Evolutionary conservation across 1,284 basidiomycete species (phyloP).

Genomic region (Fomitopsis betulina): DNA sequence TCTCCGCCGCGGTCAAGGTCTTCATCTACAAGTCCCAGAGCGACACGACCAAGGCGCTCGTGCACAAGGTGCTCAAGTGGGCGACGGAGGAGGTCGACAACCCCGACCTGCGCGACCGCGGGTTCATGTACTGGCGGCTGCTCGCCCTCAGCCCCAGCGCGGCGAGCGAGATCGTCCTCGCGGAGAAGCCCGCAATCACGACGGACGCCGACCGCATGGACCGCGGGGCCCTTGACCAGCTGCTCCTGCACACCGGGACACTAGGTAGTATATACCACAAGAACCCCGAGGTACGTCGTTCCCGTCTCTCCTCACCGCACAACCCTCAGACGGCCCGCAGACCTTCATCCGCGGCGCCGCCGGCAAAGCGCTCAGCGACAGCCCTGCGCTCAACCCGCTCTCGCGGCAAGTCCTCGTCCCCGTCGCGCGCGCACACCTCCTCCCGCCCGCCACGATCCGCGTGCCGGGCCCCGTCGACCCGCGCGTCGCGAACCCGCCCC

Average conservation of each 20-base stretch:
- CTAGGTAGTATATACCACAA: constrained; percentile 86
- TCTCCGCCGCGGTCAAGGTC: constrained; percentile 95
- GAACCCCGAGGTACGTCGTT: constrained; percentile 68
- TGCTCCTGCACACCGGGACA: constrained; percentile 79
- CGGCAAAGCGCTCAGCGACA: constrained; percentile 70
- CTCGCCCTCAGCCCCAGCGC: constrained; percentile 90
- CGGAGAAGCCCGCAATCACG: constrained; percentile 95
- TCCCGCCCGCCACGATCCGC: constrained; percentile 42
- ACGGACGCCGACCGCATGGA: constrained; percentile 98
- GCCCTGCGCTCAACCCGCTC: constrained; percentile 71
- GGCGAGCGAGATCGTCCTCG: constrained; percentile 89
- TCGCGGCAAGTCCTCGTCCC: constrained; percentile 71
- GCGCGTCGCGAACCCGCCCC: constrained; percentile 3
- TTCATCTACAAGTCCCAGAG: constrained; percentile 90
- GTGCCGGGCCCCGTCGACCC: constrained; percentile 60
- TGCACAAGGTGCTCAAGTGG: constrained; percentile 95
- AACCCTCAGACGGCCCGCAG: constrained; percentile 30
- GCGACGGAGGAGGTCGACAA: constrained; percentile 97
- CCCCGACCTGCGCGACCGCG: constrained; percentile 93
- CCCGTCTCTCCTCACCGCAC: neutral
- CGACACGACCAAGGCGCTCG: constrained; percentile 84
- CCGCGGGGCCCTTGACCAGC: constrained; percentile 87
- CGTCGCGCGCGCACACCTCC: constrained; percentile 41
- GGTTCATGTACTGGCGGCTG: constrained; percentile 99
- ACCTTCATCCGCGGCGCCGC: constrained; percentile 81